A percentile compares a stretch with the other conserved stretches of the same genome.
Conservation (phyloP, 768 basidiomycete genomes). For the Artomyces pyxidatus region DNA sequence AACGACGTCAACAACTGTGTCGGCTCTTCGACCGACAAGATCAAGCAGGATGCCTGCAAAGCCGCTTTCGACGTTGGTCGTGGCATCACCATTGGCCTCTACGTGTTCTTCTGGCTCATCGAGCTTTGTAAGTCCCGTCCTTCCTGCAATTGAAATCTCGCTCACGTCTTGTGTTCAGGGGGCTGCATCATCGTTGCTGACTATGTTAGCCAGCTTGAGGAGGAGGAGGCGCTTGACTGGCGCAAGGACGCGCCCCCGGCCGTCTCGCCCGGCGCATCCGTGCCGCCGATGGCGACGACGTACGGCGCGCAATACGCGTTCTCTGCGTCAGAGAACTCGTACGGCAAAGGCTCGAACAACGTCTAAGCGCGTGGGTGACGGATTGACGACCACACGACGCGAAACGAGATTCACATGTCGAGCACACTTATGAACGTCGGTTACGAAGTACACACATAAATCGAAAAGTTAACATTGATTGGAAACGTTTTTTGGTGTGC, state of each 20-base stretch:
- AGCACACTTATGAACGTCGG: neutral
- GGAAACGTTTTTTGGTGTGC: too few species aligned
- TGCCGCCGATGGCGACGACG: conserved; percentile 9
- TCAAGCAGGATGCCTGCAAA: conserved; percentile 33
- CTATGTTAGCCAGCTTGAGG: conserved; percentile 46
- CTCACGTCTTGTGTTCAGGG: conserved; percentile 26
- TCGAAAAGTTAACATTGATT: neutral
- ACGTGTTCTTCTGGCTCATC: conserved; percentile 44
- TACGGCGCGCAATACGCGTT: conserved; percentile 6
- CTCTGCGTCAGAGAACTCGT: neutral
- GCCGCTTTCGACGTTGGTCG: conserved; percentile 35
- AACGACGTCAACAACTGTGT: conserved; percentile 32
- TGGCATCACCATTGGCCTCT: conserved; percentile 34
- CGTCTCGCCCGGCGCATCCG: conserved; percentile 1
- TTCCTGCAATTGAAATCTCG: neutral
- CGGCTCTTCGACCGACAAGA: conserved; percentile 20
- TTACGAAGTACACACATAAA: neutral
- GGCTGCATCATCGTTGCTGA: conserved; percentile 43
- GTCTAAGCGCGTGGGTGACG: neutral
- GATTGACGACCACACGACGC: too few species aligned
- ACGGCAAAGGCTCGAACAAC: neutral
- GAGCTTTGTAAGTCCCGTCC: conserved; percentile 39
- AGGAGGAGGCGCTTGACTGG: conserved; percentile 29
- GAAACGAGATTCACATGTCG: neutral
- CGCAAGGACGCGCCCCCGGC: conserved; percentile 1